Conservation (phyloP, 768 basidiomycete genomes). For the Suillus alpinus region DNA sequence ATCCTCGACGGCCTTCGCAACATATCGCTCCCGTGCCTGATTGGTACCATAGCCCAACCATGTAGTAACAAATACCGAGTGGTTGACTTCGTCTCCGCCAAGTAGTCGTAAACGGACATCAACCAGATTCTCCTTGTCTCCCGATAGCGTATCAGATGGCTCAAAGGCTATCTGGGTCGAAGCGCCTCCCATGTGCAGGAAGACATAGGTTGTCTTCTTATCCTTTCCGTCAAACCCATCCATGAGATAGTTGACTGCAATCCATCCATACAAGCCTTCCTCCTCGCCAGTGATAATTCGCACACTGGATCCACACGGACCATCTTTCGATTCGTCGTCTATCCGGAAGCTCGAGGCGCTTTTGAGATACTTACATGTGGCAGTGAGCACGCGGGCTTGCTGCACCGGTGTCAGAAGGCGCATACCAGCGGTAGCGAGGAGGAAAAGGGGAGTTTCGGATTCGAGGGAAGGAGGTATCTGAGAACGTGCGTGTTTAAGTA, state of each 20-base stretch:
- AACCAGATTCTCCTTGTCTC: constrained; percentile 56
- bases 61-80: constrained; percentile 95
- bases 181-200: constrained; percentile 98
- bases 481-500: constrained; percentile 77
- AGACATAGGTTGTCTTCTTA: constrained; percentile 87
- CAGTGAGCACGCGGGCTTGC: constrained; percentile 69
- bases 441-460: constrained; percentile 82
- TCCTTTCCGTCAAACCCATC: constrained; percentile 74
- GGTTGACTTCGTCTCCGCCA: constrained; percentile 81
- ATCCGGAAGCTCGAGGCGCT: constrained; percentile 78
- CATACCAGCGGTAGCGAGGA: constrained; percentile 98
- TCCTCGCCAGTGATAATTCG: constrained; percentile 97
- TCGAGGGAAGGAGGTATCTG: constrained; percentile 88
- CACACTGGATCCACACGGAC: constrained; percentile 90
- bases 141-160: constrained; percentile 59
- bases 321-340: constrained; percentile 57
- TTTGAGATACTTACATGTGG: constrained; percentile 75
- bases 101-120: constrained; percentile 81
- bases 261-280: constrained; percentile 98
- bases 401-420: constrained; percentile 70
- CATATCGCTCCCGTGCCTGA: constrained; percentile 91
- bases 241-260: constrained; percentile 98
- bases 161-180: constrained; percentile 99
- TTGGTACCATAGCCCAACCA: constrained; percentile 99
- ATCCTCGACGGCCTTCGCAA: constrained; percentile 59